phyloP scores from a whole-genome alignment of 2,329 filamentous ascomycete species.

The Penicillium sp. region DNA sequence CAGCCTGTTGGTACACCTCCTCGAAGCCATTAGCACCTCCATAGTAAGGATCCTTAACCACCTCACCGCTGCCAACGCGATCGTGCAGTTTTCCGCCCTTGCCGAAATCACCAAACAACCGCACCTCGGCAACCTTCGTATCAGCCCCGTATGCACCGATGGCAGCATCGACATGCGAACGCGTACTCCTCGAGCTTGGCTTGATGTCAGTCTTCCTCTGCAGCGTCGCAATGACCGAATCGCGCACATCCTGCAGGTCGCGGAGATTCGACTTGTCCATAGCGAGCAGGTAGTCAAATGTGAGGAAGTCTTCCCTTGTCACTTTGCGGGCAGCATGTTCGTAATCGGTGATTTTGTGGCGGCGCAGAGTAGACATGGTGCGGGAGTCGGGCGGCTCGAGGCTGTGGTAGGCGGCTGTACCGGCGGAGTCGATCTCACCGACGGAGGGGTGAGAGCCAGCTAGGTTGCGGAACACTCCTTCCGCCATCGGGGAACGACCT shows the following conservation, averaged over 20 bases:
- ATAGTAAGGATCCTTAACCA: conserved; percentile 89
- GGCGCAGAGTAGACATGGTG: conserved; percentile 74
- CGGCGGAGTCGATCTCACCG: conserved; percentile 76
- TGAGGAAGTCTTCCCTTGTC: conserved; percentile 68
- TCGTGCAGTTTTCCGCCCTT: conserved; percentile 48
- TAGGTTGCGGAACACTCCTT: conserved; percentile 82
- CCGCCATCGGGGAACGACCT: conserved; percentile 86
- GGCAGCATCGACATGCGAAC: conserved; percentile 36
- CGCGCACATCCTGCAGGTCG: conserved; percentile 63
- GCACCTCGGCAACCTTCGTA: conserved; percentile 55
- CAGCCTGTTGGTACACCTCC: conserved; percentile 80
- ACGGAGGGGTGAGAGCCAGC: conserved; percentile 61
- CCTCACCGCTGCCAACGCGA: conserved; percentile 56
- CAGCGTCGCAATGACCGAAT: conserved; percentile 51
- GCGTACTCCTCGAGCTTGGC: conserved; percentile 34
- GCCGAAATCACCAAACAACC: conserved; percentile 84
- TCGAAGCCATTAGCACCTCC: conserved; percentile 79
- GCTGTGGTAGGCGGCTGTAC: conserved; percentile 83
- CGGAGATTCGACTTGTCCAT: conserved; percentile 86
- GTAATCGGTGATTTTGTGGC: conserved; percentile 75
- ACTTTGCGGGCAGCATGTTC: conserved; percentile 75
- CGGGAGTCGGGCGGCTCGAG: conserved; percentile 75
- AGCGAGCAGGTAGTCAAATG: conserved; percentile 90
- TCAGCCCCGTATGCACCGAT: conserved; percentile 37
- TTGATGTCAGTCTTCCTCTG: conserved; percentile 38